Percentiles rank a stretch among this genome's conserved stretches.
These are phyloP conservation scores for Avena sativa DNA, from an alignment of 176 grass and related monocot species.

Conservation along the genomic window DNA sequence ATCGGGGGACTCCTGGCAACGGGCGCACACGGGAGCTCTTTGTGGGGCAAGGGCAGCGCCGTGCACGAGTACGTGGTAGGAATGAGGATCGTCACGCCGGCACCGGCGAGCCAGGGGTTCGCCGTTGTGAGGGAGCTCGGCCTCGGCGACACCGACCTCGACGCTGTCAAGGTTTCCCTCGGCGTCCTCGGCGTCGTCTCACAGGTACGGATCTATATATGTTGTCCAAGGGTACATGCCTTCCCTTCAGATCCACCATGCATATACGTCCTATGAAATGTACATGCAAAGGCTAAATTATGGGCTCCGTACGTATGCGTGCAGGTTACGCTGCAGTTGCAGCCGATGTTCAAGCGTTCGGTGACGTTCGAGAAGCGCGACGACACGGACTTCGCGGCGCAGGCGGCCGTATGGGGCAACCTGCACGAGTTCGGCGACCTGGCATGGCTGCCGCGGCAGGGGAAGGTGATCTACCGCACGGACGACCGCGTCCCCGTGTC, in stretches of 20 bases:
- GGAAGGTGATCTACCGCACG: constrained; percentile 42
- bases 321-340: constrained; percentile 36
- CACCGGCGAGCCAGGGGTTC: constrained; percentile 43
- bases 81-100: constrained; percentile 61
- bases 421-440: constrained; percentile 52
- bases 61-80: constrained; percentile 76
- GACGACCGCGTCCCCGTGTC: constrained; percentile 37
- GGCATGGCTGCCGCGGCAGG: constrained; percentile 31
- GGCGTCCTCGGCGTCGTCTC: constrained; percentile 78
- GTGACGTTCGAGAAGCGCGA: constrained; percentile 29
- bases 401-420: constrained; percentile 14
- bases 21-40: constrained; percentile 64
- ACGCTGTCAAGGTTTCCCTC: constrained; percentile 74
- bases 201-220: constrained; percentile 44
- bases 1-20: constrained; percentile 64
- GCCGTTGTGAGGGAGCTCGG: constrained; percentile 43
- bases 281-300: not conserved
- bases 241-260: too few relatives aligned
- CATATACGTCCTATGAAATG: too few relatives aligned
- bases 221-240: too few relatives aligned
- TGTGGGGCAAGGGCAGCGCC: constrained; percentile 64
- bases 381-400: constrained; percentile 32
- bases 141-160: constrained; percentile 48
- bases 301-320: not conserved
- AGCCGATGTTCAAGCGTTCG: constrained; percentile 44